Evolutionary conservation across 768 basidiomycete genomes (phyloP).

Genomic region (Mrakia frigida): DNA sequence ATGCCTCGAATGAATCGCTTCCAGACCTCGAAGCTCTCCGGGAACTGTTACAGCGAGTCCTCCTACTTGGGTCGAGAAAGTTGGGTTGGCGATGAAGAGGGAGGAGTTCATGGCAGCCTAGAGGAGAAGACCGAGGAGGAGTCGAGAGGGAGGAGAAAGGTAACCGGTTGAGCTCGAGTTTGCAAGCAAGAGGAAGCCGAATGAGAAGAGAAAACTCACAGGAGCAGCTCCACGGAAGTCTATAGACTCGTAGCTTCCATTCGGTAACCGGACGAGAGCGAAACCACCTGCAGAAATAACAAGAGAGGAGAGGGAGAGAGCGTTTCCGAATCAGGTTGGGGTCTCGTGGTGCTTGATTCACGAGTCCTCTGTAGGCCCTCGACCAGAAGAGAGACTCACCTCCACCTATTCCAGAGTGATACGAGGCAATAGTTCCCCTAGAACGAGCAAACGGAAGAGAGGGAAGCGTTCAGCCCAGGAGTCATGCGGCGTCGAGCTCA

Average conservation of each 20-base stretch:
- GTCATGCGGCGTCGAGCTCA: constrained; percentile 6
- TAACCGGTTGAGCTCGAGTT: background rate
- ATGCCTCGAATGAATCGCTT: constrained; percentile 69
- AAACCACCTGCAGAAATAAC: constrained; percentile 24
- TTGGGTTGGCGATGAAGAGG: constrained; percentile 44
- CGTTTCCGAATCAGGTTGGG: background rate
- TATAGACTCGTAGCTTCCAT: constrained; percentile 23
- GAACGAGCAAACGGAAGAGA: background rate
- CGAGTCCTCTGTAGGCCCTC: too few species aligned
- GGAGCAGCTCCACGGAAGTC: constrained; percentile 32
- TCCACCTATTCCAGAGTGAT: constrained; percentile 31
- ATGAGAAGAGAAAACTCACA: background rate
- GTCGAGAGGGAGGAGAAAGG: background rate
- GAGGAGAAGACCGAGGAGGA: background rate
- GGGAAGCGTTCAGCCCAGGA: background rate
- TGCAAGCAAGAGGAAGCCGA: background rate
- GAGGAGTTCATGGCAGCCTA: constrained; percentile 28
- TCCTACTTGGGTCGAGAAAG: constrained; percentile 58
- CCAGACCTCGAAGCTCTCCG: constrained; percentile 80
- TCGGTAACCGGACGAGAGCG: constrained; percentile 28
- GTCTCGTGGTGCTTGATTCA: background rate
- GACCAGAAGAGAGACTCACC: background rate
- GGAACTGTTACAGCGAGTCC: constrained; percentile 87
- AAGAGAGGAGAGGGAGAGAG: background rate
- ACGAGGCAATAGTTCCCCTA: constrained; percentile 25